These are phyloP conservation scores for Phlebiopsis flavidoalba DNA, from an alignment of 768 basidiomycete species.

Conservation along the genomic window DNA sequence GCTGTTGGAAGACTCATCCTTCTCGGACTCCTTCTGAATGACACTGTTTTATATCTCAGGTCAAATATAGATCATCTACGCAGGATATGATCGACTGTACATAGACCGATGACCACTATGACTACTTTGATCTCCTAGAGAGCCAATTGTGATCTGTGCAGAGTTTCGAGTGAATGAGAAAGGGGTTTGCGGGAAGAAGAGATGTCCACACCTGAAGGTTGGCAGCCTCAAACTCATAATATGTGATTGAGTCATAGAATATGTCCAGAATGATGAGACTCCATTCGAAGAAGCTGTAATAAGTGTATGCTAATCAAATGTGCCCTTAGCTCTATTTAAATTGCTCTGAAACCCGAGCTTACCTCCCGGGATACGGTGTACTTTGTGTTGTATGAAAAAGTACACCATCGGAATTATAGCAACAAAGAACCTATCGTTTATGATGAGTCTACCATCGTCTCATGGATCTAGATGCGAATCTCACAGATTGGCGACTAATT, in stretches of 20 bases:
- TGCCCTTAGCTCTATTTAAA: background rate
- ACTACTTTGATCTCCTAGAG: constrained; percentile 13
- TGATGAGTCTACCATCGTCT: background rate
- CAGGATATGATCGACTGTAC: constrained; percentile 41
- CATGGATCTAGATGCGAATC: background rate
- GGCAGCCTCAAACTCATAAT: constrained; percentile 50
- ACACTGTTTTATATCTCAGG: background rate
- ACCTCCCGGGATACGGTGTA: constrained; percentile 76
- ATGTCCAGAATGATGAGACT: constrained; percentile 70
- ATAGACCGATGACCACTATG: constrained; percentile 29
- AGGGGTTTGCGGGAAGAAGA: background rate
- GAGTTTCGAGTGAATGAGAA: constrained; percentile 14
- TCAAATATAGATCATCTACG: constrained; percentile 22
- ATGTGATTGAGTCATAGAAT: constrained; percentile 63
- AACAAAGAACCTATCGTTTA: constrained; percentile 55
- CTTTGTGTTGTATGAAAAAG: constrained; percentile 84
- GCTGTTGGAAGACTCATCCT: background rate
- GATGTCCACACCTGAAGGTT: constrained; percentile 42
- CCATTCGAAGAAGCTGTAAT: constrained; percentile 89
- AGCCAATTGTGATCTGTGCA: constrained; percentile 25
- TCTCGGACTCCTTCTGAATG: background rate
- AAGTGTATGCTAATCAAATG: constrained; percentile 63
- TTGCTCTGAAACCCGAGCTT: constrained; percentile 12
- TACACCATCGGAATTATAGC: constrained; percentile 72
- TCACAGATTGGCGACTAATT: background rate